Percentiles rank a stretch among this genome's conserved stretches.
Conservation (phyloP, 2,329 filamentous ascomycete species). For the Cercospora zeina region DNA sequence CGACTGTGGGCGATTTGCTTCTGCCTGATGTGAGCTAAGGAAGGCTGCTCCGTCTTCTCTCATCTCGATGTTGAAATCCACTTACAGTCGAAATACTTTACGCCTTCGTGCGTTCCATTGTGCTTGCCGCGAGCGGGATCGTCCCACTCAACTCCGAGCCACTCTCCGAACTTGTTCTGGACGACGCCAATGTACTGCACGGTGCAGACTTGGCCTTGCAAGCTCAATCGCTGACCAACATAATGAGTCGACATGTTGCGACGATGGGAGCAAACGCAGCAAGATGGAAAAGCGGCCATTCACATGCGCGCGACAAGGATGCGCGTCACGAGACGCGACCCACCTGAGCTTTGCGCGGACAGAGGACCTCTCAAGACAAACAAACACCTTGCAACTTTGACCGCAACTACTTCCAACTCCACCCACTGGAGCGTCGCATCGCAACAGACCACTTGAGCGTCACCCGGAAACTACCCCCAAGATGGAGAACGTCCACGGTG, state of each 20-base stretch:
- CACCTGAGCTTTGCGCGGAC: background rate
- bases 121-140: constrained; percentile 84
- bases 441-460: background rate
- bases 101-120: constrained; percentile 76
- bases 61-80: background rate
- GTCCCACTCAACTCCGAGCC: constrained; percentile 98
- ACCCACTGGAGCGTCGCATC: background rate
- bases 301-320: constrained; percentile 8
- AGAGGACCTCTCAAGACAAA: background rate
- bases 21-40: constrained; percentile 52
- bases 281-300: constrained; percentile 8
- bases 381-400: constrained; percentile 10
- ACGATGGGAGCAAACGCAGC: constrained; percentile 4
- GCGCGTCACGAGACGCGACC: background rate
- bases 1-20: constrained; percentile 67
- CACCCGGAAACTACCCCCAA: background rate
- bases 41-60: constrained; percentile 9
- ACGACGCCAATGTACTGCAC: constrained; percentile 80
- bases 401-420: background rate
- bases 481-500: constrained; percentile 40
- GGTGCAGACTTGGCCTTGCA: constrained; percentile 75
- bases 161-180: constrained; percentile 71
- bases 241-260: constrained; percentile 23
- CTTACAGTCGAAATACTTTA: constrained; percentile 80
- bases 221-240: constrained; percentile 74